Percentiles rank a stretch among this genome's conserved stretches.
These are phyloP conservation scores for Pythium brachiatum DNA, from an alignment of 352 stramenopile genomes.

Conservation along the genomic window DNA sequence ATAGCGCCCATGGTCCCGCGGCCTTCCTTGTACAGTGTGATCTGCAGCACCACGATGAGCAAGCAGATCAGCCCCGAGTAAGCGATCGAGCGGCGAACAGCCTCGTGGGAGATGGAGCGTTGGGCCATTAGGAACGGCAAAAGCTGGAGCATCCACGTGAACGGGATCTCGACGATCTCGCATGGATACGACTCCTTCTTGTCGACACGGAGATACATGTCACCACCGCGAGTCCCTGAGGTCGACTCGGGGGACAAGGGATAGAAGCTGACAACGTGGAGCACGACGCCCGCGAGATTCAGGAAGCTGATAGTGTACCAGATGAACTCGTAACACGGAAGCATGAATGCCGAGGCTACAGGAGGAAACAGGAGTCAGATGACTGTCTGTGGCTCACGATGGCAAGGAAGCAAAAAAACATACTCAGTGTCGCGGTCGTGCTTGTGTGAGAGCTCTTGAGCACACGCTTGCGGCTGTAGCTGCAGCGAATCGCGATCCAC, in stretches of 20 bases:
- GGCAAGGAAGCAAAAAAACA: conserved; percentile 20
- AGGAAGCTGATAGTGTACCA: conserved; percentile 80
- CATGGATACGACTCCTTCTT: conserved; percentile 46
- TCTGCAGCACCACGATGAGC: conserved; percentile 54
- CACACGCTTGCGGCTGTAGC: conserved; percentile 67
- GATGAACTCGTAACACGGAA: conserved; percentile 84
- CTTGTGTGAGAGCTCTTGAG: conserved; percentile 52
- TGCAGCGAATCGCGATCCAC: conserved; percentile 76
- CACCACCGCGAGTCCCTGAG: conserved; percentile 2
- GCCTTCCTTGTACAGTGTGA: conserved; percentile 57
- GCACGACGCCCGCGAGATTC: conserved; percentile 42
- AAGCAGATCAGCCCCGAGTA: conserved; percentile 62
- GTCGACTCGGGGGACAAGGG: conserved; percentile 15
- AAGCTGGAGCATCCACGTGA: conserved; percentile 73
- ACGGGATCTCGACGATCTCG: conserved; percentile 50
- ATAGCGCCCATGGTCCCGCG: conserved; percentile 46
- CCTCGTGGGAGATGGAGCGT: conserved; percentile 73
- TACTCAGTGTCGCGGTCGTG: conserved; percentile 77
- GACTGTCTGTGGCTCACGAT: not conserved
- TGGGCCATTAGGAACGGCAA: conserved; percentile 86
- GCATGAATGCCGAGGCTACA: conserved; percentile 78
- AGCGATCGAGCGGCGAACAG: conserved; percentile 63
- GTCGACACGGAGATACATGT: conserved; percentile 11
- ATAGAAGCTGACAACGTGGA: conserved; percentile 58
- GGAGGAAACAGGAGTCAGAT: conserved; percentile 8